These are phyloP conservation scores for Handroanthus guayacan DNA, from an alignment of 257 asterid genomes.

Conservation along the genomic window DNA sequence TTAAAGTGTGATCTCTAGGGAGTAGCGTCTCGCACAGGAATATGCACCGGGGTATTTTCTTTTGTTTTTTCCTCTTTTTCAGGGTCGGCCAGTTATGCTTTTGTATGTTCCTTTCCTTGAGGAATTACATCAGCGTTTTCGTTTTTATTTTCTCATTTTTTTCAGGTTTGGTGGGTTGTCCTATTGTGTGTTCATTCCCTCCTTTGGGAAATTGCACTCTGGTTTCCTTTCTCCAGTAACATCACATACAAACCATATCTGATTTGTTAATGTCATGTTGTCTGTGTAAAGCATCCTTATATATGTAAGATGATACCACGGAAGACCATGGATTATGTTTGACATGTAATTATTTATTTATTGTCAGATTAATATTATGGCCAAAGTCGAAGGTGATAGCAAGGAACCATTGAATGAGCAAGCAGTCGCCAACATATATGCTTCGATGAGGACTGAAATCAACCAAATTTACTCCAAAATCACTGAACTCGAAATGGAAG, in stretches of 20 bases:
- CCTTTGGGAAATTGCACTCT: not conserved
- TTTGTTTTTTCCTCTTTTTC: not conserved
- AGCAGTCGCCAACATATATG: slow-evolving; percentile 86
- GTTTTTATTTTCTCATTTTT: too few species aligned
- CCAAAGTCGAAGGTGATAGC: slow-evolving; percentile 57
- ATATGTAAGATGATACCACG: not conserved
- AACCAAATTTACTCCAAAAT: slow-evolving; percentile 91
- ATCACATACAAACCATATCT: slow-evolving; percentile 1
- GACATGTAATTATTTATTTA: not conserved
- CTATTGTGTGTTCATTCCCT: not conserved
- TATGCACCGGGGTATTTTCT: not conserved
- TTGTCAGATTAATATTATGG: slow-evolving; percentile 59
- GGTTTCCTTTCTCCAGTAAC: not conserved
- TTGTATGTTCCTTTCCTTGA: slow-evolving; percentile 3
- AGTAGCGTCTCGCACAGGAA: not conserved
- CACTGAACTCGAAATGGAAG: slow-evolving; percentile 95
- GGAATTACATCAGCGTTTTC: not conserved
- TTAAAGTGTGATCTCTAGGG: not conserved
- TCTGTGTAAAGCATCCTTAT: not conserved
- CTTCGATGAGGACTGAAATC: slow-evolving; percentile 75
- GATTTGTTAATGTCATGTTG: not conserved
- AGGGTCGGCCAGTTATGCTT: not conserved
- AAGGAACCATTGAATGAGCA: slow-evolving; percentile 85
- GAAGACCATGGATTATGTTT: slow-evolving; percentile 1
- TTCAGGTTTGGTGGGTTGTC: not conserved